phyloP scores from a whole-genome alignment of 176 grass and related monocot genomes.

The bread wheat (Triticum aestivum) region IWGSC_CS_RefSeq_v2.1 NC_057796.1:298576977-298577476 shows the following conservation, averaged over 20 bases:
- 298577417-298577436: conserved; percentile 34
- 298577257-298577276: conserved; percentile 22
- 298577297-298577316: conserved; percentile 99
- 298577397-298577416: neutral
- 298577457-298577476: conserved; percentile 96
- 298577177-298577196: conserved; percentile 91
- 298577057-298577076: conserved; percentile 98
- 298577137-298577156: conserved; percentile 62
- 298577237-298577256: conserved; percentile 14
- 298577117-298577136: conserved; percentile 64
- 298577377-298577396: neutral
- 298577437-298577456: conserved; percentile 63
- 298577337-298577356: conserved; percentile 95
- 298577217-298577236: conserved; percentile 15
- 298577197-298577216: conserved; percentile 77
- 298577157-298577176: conserved; percentile 89
- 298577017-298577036: conserved; percentile 53
- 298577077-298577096: conserved; percentile 99
- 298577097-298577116: conserved; percentile 90
- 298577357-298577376: conserved; percentile 18
- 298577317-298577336: conserved; percentile 96
- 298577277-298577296: conserved; percentile 86
- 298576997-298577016: conserved; percentile 35
- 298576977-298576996: conserved; percentile 70
- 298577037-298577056: conserved; percentile 76